Evolutionary conservation across 306 rosid genomes (phyloP), one percentile per base, ranked within the genome.

Genomic region (Glycine tomentella): DNA sequence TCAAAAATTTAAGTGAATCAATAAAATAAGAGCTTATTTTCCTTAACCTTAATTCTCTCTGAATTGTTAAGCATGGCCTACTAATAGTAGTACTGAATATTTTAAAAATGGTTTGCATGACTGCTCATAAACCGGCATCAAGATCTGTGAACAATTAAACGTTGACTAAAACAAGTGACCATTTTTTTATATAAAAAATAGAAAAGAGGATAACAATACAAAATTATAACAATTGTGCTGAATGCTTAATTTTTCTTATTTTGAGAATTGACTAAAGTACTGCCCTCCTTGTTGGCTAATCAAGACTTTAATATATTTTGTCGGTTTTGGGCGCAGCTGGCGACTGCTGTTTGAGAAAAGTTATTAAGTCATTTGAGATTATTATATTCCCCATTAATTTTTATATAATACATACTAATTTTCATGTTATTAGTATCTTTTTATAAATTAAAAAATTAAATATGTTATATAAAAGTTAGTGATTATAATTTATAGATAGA

Each of bases 191-290:
- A 9, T 2, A 20, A 69, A 45, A 36, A 6, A 50, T 25, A 25
- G 31, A 25, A 25, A 25, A 25, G 31, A 25, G 31, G 31, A 25
- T 25, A 25, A 25, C 31, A 25, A 36, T 3, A 16, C 4, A 42
- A 4, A 44, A 45, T 33, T 5, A 31, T n/a, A 3, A 77, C 2
- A 78, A 17, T 38, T 64, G 34, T 31, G 70, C 45, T 69, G 69
- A 69, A 69, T 56, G 7, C 9, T 11, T 1, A 25, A 25, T 25
- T 46, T 46, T 61, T 3, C 33, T 5, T 34, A 63, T 61, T 50
- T 50, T 12, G 33, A 80, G 31, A 50, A 13, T 72, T 72, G 72
- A 80, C 73, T 61, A 63, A 20, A 80, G 1, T 70, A 79, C 44
- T 25, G 48, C 3, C n/a, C 17, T 58, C 36, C 14, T 46, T 16